These are phyloP conservation scores for Clarireedia homoeocarpa DNA, from an alignment of 2,329 filamentous ascomycete genomes.

Conservation along the genomic window DNA sequence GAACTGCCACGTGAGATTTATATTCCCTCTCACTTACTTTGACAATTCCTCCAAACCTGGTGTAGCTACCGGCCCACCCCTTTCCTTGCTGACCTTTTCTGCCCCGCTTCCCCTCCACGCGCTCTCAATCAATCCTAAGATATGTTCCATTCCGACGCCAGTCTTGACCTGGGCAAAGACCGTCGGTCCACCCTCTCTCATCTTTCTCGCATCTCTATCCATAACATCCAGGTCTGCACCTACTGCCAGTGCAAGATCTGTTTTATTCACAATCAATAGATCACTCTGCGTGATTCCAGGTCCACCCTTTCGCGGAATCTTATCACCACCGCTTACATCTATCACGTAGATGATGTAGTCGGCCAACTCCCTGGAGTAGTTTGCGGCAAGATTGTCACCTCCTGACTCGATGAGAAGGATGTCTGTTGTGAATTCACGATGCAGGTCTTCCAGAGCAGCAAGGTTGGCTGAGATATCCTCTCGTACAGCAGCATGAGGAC, in stretches of 20 bases:
- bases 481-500: slow-evolving; percentile 91
- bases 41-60: slow-evolving; percentile 43
- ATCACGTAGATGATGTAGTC: slow-evolving; percentile 99
- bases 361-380: slow-evolving; percentile 89
- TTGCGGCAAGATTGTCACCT: slow-evolving; percentile 93
- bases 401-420: slow-evolving; percentile 90
- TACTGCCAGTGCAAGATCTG: slow-evolving; percentile 81
- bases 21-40: slow-evolving; percentile 3
- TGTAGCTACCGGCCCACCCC: slow-evolving; percentile 51
- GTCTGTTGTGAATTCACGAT: slow-evolving; percentile 71
- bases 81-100: slow-evolving; percentile 45
- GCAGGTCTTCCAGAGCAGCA: slow-evolving; percentile 82
- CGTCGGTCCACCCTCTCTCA: slow-evolving; percentile 90
- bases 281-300: slow-evolving; percentile 97
- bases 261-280: slow-evolving; percentile 92
- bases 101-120: slow-evolving; percentile 91
- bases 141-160: slow-evolving; percentile 74
- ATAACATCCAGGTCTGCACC: slow-evolving; percentile 88
- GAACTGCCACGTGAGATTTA: not conserved
- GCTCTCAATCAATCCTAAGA: slow-evolving; percentile 79
- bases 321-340: slow-evolving; percentile 92
- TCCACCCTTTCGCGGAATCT: slow-evolving; percentile 91
- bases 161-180: slow-evolving; percentile 98
- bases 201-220: slow-evolving; percentile 90
- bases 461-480: slow-evolving; percentile 96